A percentile compares a stretch with the other conserved stretches of the same genome.
phyloP scores from a whole-genome alignment of 2,329 filamentous ascomycete species.

The Xylaria sp. region DNA sequence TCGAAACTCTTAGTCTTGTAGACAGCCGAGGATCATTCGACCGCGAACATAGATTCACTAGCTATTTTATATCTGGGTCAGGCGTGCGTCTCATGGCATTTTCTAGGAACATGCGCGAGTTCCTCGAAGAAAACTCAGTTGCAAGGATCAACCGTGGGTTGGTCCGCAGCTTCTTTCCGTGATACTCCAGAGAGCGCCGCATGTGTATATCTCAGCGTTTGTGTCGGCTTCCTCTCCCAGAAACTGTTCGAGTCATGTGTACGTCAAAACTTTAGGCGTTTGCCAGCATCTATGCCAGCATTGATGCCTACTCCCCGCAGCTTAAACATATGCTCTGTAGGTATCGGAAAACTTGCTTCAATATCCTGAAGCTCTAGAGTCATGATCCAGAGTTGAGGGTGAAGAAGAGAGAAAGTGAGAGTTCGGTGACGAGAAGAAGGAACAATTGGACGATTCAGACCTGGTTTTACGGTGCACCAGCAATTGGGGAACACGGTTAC shows the following conservation, averaged over 20 bases:
- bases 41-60: slow-evolving; percentile 42
- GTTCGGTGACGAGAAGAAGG: background rate
- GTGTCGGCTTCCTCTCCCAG: slow-evolving; percentile 18
- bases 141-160: slow-evolving; percentile 34
- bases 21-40: slow-evolving; percentile 9
- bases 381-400: slow-evolving; percentile 7
- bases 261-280: slow-evolving; percentile 16
- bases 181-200: slow-evolving; percentile 19
- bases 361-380: slow-evolving; percentile 29
- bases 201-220: slow-evolving; percentile 9
- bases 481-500: background rate
- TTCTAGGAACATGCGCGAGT: slow-evolving; percentile 7
- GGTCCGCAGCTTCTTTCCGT: slow-evolving; percentile 47
- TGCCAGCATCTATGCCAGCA: slow-evolving; percentile 41
- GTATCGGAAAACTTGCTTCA: slow-evolving; percentile 43
- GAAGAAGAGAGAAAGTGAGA: background rate
- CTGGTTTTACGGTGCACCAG: background rate
- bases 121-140: slow-evolving; percentile 34
- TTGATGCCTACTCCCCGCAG: slow-evolving; percentile 44
- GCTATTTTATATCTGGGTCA: slow-evolving; percentile 30
- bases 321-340: slow-evolving; percentile 43
- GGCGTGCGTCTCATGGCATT: slow-evolving; percentile 7
- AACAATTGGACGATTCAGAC: background rate
- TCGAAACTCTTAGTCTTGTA: background rate
- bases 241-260: slow-evolving; percentile 17